These are phyloP conservation scores for Mucor velutinosus DNA, from an alignment of 371 early-diverging fungal species.

Conservation along the genomic window DNA sequence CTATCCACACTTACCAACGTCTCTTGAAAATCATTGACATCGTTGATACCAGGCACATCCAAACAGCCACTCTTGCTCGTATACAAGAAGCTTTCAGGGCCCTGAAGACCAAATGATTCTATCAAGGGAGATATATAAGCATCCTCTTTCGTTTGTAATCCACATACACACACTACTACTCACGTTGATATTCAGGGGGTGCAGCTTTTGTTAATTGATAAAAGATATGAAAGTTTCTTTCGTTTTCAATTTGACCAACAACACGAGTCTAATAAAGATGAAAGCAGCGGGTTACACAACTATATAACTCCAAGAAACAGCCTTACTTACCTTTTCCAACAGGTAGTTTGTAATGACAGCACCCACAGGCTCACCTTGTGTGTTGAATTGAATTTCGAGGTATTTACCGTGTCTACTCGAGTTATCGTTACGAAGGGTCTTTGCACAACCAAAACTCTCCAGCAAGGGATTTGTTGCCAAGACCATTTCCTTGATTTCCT, in stretches of 20 bases:
- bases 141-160: no score
- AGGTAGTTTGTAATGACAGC: slow-evolving; percentile 98
- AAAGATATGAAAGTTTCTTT: slow-evolving; percentile 99
- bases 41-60: slow-evolving; percentile 83
- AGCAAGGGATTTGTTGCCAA: slow-evolving; percentile 96
- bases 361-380: slow-evolving; percentile 93
- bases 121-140: not conserved
- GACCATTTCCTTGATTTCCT: slow-evolving; percentile 95
- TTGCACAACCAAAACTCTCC: slow-evolving; percentile 99
- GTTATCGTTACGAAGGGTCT: slow-evolving; percentile 98
- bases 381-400: slow-evolving; percentile 96
- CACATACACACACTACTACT: not conserved
- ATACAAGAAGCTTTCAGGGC: slow-evolving; percentile 82
- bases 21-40: slow-evolving; percentile 71
- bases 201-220: slow-evolving; percentile 88
- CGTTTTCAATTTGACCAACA: slow-evolving; percentile 92
- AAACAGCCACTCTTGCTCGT: slow-evolving; percentile 77
- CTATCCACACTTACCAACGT: slow-evolving; percentile 43
- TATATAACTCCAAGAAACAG: not conserved
- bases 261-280: slow-evolving; percentile 74
- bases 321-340: slow-evolving; percentile 84
- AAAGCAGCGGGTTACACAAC: not conserved
- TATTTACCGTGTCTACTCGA: slow-evolving; percentile 99
- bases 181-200: slow-evolving; percentile 70
- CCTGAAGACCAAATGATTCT: slow-evolving; percentile 79